Evolutionary conservation across 495 filamentous ascomycete species (phyloP).

Genomic region (Penicillium lagena): DNA sequence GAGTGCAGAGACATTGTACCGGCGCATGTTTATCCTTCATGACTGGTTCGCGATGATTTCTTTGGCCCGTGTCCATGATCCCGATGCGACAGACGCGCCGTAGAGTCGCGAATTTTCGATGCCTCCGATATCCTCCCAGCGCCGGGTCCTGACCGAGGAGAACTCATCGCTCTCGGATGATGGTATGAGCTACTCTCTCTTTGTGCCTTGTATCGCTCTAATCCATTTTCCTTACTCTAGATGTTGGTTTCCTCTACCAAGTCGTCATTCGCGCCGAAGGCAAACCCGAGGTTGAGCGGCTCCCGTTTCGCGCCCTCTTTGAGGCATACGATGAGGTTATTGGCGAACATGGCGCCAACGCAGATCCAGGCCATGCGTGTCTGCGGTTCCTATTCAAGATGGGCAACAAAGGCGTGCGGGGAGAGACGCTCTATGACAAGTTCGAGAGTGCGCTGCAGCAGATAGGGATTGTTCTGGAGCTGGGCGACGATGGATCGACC

Average conservation of each 20-base stretch:
- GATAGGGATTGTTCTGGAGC: conserved; percentile 62
- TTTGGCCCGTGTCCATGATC: conserved; percentile 46
- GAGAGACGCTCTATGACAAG: conserved; percentile 52
- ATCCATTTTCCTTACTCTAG: conserved; percentile 32
- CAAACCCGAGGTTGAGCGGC: conserved; percentile 53
- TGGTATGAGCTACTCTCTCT: conserved; percentile 30
- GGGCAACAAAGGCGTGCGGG: conserved; percentile 48
- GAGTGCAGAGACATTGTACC: conserved; percentile 10
- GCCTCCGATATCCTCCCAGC: conserved; percentile 49
- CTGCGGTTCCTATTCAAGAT: conserved; percentile 77
- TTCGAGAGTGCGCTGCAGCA: conserved; percentile 59
- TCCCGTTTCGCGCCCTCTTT: conserved; percentile 75
- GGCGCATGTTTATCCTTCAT: conserved; percentile 5
- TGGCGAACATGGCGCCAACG: conserved; percentile 56
- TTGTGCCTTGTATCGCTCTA: not conserved
- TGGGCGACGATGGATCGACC: conserved; percentile 35
- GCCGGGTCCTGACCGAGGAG: conserved; percentile 43
- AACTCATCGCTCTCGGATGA: conserved; percentile 54
- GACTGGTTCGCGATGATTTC: conserved; percentile 35
- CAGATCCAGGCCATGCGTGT: conserved; percentile 66
- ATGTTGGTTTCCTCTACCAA: conserved; percentile 71
- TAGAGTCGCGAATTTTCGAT: conserved; percentile 51
- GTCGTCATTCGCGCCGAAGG: conserved; percentile 67
- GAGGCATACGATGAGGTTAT: conserved; percentile 70
- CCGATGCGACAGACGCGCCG: conserved; percentile 43